These are phyloP conservation scores for Phragmites australis DNA, from an alignment of 176 grass and related monocot species.

Conservation along the genomic window DNA sequence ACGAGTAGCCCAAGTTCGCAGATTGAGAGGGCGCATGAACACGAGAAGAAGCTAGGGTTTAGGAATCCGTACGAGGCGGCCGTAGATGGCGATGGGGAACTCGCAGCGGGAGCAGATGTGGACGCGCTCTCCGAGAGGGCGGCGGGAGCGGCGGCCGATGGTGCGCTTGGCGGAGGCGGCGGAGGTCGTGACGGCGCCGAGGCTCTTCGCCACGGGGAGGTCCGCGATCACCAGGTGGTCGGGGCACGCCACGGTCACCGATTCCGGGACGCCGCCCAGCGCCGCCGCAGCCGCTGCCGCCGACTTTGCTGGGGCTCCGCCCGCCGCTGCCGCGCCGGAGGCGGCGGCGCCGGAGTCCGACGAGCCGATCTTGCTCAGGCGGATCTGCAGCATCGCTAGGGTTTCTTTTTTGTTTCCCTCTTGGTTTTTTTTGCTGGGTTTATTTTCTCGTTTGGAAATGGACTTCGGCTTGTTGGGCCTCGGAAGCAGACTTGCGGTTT, in stretches of 20 bases:
- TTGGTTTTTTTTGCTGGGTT: neutral
- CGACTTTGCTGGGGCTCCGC: slow-evolving; percentile 30
- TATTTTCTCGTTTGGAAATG: slow-evolving; percentile 5
- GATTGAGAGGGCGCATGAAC: neutral
- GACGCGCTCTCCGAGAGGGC: slow-evolving; percentile 78
- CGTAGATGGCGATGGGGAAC: slow-evolving; percentile 82
- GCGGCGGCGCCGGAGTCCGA: slow-evolving; percentile 46
- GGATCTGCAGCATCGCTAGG: slow-evolving; percentile 80
- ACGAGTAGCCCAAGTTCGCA: neutral
- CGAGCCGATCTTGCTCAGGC: slow-evolving; percentile 68
- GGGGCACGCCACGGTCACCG: slow-evolving; percentile 76
- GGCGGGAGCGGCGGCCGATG: slow-evolving; percentile 76
- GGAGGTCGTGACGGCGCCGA: slow-evolving; percentile 69
- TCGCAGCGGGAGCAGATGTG: slow-evolving; percentile 88
- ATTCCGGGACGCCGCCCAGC: slow-evolving; percentile 41
- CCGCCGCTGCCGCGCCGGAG: slow-evolving; percentile 39
- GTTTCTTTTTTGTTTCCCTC: neutral
- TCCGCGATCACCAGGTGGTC: slow-evolving; percentile 82
- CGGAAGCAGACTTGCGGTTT: neutral
- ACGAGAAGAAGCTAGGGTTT: slow-evolving; percentile 11
- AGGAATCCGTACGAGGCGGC: slow-evolving; percentile 63
- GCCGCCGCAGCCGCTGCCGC: slow-evolving; percentile 27
- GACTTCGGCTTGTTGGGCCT: slow-evolving; percentile 13
- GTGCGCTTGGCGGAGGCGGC: slow-evolving; percentile 53
- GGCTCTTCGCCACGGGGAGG: slow-evolving; percentile 81